Percentiles rank a stretch among this genome's conserved stretches.
Conservation (phyloP, 306 rosid species). For the Pyrus pyrifolia region DNA sequence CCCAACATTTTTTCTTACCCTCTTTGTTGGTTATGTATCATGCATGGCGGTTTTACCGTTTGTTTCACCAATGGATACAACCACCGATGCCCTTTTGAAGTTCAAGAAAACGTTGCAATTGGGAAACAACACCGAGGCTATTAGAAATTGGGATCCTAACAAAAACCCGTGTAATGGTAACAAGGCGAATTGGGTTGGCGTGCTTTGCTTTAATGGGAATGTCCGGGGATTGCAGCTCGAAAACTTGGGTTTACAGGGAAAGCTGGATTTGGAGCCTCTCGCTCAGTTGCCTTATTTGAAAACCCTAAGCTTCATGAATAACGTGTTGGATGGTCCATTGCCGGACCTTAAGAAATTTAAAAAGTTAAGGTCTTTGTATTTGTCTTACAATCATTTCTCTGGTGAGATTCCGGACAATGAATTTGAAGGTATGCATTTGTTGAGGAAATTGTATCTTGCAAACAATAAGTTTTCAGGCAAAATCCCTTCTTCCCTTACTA, state of each 20-base stretch:
- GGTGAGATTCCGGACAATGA: slow-evolving; percentile 64
- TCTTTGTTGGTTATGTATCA: slow-evolving; percentile 18
- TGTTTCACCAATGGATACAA: slow-evolving; percentile 12
- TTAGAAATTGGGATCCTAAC: slow-evolving; percentile 49
- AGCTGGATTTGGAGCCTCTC: slow-evolving; percentile 34
- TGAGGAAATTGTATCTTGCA: slow-evolving; percentile 46
- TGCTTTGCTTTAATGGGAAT: slow-evolving; percentile 37
- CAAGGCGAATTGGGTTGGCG: slow-evolving; percentile 52
- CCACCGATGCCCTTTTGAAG: slow-evolving; percentile 40
- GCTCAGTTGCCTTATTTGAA: slow-evolving; percentile 30
- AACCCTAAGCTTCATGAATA: slow-evolving; percentile 67
- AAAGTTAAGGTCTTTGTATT: slow-evolving; percentile 40
- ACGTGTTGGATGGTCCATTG: slow-evolving; percentile 59
- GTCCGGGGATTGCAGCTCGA: slow-evolving; percentile 69
- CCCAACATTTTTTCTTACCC: background rate
- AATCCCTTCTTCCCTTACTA: slow-evolving; percentile 65
- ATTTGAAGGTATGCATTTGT: slow-evolving; percentile 38
- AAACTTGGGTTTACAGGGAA: slow-evolving; percentile 57
- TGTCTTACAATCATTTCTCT: slow-evolving; percentile 63
- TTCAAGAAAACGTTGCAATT: slow-evolving; percentile 43
- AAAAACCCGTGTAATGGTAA: slow-evolving; percentile 44
- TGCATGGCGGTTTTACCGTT: background rate
- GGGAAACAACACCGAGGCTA: slow-evolving; percentile 9
- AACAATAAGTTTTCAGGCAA: slow-evolving; percentile 54
- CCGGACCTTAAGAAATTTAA: slow-evolving; percentile 38